These are phyloP conservation scores for Cotoneaster glaucophyllus DNA, from an alignment of 306 rosid species.

Conservation along the genomic window DNA sequence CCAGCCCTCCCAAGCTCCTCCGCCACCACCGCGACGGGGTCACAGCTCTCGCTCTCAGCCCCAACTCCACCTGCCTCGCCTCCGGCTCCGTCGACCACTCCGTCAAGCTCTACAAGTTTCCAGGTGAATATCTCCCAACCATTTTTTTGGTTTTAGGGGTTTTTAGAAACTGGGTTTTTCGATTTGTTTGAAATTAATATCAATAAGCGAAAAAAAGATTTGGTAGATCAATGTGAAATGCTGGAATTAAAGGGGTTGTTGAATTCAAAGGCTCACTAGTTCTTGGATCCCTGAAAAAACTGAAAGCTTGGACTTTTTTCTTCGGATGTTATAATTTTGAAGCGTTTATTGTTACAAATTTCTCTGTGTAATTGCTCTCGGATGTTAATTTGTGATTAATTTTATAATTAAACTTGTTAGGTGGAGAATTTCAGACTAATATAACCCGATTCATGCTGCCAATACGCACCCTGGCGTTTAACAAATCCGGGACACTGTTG, in stretches of 20 bases:
- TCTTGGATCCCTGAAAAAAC: background rate
- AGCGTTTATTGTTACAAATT: background rate
- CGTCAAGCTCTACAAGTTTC: conserved; percentile 95
- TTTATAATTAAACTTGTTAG: conserved; percentile 25
- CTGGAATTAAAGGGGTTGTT: background rate
- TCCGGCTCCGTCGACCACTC: conserved; percentile 92
- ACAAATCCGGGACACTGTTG: conserved; percentile 78
- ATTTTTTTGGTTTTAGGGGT: background rate
- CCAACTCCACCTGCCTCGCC: conserved; percentile 90
- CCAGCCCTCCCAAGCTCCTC: conserved; percentile 60
- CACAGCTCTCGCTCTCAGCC: conserved; percentile 84
- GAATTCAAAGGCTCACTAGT: background rate
- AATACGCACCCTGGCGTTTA: conserved; percentile 70
- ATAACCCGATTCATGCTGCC: conserved; percentile 93
- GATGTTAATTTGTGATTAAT: background rate
- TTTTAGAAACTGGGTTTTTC: background rate
- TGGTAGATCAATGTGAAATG: background rate
- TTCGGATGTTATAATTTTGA: background rate
- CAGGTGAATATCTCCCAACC: conserved; percentile 36
- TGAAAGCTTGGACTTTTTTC: background rate
- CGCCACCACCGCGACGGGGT: conserved; percentile 94
- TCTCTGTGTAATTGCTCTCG: background rate
- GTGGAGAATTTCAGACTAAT: conserved; percentile 93
- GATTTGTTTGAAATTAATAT: background rate
- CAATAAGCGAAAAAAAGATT: background rate